Conservation (phyloP, 169 alveolate genomes). For the Cryptosporidium tyzzeri region DNA sequence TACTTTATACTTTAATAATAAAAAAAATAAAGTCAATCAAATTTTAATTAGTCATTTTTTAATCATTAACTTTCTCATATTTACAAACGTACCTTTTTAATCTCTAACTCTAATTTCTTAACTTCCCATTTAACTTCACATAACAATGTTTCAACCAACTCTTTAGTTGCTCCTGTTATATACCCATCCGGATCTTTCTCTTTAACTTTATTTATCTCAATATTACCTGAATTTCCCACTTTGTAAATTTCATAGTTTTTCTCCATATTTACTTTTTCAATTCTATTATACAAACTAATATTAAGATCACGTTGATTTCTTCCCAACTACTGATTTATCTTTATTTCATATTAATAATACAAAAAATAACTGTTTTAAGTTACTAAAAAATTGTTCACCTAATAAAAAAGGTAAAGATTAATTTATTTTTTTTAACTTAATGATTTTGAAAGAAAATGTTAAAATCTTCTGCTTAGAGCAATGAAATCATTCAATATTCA, state of each 20-base stretch:
- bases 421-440: too few species aligned
- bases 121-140: constrained; percentile 59
- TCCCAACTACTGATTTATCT: neutral
- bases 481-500: too few species aligned
- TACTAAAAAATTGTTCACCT: too few species aligned
- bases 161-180: constrained; percentile 38
- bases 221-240: constrained; percentile 23
- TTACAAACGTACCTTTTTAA: constrained; percentile 46
- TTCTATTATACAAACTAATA: neutral
- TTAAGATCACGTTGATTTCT: neutral
- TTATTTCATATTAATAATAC: too few species aligned
- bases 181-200: constrained; percentile 40
- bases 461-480: too few species aligned
- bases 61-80: neutral
- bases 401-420: too few species aligned
- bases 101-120: constrained; percentile 42
- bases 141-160: constrained; percentile 45
- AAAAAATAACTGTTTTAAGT: too few species aligned
- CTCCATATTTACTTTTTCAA: constrained; percentile 5
- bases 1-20: constrained; percentile 17
- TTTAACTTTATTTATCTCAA: constrained; percentile 7
- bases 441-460: too few species aligned
- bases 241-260: constrained; percentile 34
- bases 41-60: neutral
- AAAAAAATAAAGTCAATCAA: neutral